These are phyloP conservation scores for Gliomastix tumulicola DNA, from an alignment of 2,329 filamentous ascomycete genomes.

Conservation along the genomic window DNA sequence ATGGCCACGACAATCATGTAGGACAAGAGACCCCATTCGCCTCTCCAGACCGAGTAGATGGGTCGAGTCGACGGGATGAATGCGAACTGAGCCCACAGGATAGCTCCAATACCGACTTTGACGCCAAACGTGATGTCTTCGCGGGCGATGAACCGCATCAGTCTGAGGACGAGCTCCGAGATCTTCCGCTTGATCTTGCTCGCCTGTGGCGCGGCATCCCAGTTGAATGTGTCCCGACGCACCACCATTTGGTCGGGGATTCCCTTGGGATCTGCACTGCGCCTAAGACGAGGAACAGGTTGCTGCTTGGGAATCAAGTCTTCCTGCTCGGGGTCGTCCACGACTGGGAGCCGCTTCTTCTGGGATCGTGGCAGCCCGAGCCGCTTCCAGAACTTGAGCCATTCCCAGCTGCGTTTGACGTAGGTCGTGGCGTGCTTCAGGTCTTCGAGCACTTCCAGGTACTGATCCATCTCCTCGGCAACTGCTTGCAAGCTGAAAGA, in stretches of 20 bases:
- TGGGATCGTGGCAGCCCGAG: too few species aligned
- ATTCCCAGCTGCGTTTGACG: constrained; percentile 66
- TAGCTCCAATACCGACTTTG: constrained; percentile 87
- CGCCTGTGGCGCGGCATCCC: constrained; percentile 45
- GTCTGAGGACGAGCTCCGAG: constrained; percentile 37
- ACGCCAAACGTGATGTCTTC: constrained; percentile 70
- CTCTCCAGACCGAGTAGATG: constrained; percentile 80
- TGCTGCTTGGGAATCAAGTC: constrained; percentile 28
- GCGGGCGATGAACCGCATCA: constrained; percentile 40
- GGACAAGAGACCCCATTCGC: constrained; percentile 92
- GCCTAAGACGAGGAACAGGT: constrained; percentile 36
- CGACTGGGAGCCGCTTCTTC: too few species aligned
- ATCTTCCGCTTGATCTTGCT: constrained; percentile 33
- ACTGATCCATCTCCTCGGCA: constrained; percentile 79
- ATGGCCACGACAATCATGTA: constrained; percentile 98
- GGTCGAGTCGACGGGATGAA: constrained; percentile 75
- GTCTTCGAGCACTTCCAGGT: constrained; percentile 79
- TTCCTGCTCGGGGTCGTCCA: constrained; percentile 34
- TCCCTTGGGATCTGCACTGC: constrained; percentile 47
- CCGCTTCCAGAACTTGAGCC: constrained; percentile 69
- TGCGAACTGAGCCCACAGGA: constrained; percentile 81
- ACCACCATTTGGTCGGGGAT: constrained; percentile 47
- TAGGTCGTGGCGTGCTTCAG: constrained; percentile 65
- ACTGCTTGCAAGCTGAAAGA: constrained; percentile 88
- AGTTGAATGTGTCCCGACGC: constrained; percentile 46